phyloP scores from a whole-genome alignment of 345 rosid genomes.

The Durio zibethinus region DNA sequence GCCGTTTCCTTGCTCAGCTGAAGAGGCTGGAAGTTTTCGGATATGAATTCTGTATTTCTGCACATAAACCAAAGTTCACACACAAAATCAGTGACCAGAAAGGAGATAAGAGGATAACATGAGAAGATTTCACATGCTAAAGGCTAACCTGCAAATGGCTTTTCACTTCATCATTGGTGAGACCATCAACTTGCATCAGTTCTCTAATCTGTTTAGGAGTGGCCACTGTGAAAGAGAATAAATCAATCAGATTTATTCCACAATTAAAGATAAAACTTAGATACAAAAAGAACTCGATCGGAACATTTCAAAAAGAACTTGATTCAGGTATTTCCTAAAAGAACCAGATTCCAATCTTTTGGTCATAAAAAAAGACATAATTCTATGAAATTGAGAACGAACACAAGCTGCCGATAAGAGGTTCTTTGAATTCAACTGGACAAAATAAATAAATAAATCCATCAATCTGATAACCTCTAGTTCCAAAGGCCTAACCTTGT shows the following conservation, averaged over 20 bases:
- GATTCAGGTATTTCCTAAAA: neutral
- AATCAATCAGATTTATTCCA: neutral
- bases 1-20: constrained; percentile 24
- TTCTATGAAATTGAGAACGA: neutral
- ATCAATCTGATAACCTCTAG: neutral
- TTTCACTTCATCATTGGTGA: constrained; percentile 86
- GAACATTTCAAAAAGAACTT: neutral
- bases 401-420: neutral
- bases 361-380: neutral
- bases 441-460: neutral
- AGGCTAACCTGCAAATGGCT: constrained; percentile 78
- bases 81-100: neutral
- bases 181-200: constrained; percentile 74
- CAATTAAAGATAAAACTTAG: neutral
- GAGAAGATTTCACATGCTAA: neutral
- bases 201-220: constrained; percentile 81
- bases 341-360: constrained; percentile 7
- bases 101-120: neutral
- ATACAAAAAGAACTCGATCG: neutral
- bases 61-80: constrained; percentile 18
- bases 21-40: constrained; percentile 42
- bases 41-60: constrained; percentile 86
- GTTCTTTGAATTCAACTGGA: constrained; percentile 5
- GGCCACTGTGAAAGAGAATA: constrained; percentile 44
- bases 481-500: constrained; percentile 43